Evolutionary conservation across 2,329 filamentous ascomycete genomes (phyloP), one percentile per base, ranked within the genome.

Genomic region (Zasmidium cellare): DNA sequence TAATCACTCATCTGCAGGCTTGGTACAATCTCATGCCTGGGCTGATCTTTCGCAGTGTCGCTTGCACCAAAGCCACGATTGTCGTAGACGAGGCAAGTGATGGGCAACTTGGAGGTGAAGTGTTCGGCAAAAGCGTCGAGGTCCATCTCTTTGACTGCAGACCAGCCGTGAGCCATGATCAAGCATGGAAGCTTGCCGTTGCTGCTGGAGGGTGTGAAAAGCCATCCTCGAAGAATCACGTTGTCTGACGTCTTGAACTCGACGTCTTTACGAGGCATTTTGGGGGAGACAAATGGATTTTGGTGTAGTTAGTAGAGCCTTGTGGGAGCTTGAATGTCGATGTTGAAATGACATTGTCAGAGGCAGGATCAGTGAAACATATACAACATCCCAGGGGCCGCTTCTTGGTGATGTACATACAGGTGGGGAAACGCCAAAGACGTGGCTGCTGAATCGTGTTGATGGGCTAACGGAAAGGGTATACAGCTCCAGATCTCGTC

Each of bases 11-110:
- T 60, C 58, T 77, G 74, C 41, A 67, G 20, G 3, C 53, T 24
- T 0, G 72, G 67, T 22, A 70, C 61, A 24, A 77, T 72, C 58
- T 75, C 71, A 3, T 66, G 61, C 11, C 69, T 65, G 7, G 72
- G 73, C 50, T 67, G 51, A 16, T 71, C 71, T 31, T 76, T 74
- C 7, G 41, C 45, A 16, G 19, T n/a, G 18, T 54, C 52, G 52
- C 70, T 71, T 18, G 53, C 61, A 6, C 73, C 74, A 55, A 71
- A 73, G 47, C 65, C 64, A 22, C 74, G 71, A 54, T 75, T 67
- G 55, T 75, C 72, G 57, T 72, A 75, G 1, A 74, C 69, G 12
- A 76, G 61, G 41, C 69, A 70, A 49, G 61, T 56, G n/a, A 74
- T 22, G 22, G 50, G 35, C 20, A 65, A 59, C n/a, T 62, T 50